A percentile compares a stretch with the other conserved stretches of the same genome.
Conservation (phyloP, 257 asterid species). For the Solanum chmielewskii region DNA sequence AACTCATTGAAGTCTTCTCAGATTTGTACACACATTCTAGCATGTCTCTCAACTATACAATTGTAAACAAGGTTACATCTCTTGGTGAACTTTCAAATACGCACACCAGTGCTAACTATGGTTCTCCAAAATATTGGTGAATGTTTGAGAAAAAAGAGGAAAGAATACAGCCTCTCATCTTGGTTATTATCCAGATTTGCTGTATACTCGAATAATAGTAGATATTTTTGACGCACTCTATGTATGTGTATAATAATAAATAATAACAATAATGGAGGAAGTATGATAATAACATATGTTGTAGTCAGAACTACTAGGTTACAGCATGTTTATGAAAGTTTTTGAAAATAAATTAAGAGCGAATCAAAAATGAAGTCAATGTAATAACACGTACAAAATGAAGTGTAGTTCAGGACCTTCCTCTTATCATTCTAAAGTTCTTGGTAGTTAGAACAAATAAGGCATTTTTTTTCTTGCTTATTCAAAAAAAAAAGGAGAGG, state of each 20-base stretch:
- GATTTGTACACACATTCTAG: neutral
- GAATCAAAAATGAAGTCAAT: neutral
- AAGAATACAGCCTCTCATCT: neutral
- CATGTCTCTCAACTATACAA: neutral
- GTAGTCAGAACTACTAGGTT: neutral
- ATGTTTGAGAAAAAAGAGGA: neutral
- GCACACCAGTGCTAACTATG: neutral
- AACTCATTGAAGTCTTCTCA: neutral
- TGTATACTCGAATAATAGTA: neutral
- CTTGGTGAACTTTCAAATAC: neutral
- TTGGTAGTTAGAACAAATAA: neutral
- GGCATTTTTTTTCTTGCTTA: neutral
- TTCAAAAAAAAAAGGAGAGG: neutral
- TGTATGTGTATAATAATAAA: neutral
- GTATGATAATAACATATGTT: neutral
- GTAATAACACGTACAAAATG: neutral
- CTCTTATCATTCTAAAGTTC: neutral
- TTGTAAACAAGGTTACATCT: neutral
- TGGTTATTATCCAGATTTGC: neutral
- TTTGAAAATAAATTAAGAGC: neutral
- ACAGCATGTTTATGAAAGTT: neutral
- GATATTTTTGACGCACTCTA: neutral
- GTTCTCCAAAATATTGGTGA: neutral
- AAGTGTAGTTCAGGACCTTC: neutral
- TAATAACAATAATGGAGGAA: neutral